A percentile compares a stretch with the other conserved stretches of the same genome.
Evolutionary conservation across 225 moss, liverwort and hornwort genomes (phyloP).

Genomic region (Physcomitrium patens): DNA sequence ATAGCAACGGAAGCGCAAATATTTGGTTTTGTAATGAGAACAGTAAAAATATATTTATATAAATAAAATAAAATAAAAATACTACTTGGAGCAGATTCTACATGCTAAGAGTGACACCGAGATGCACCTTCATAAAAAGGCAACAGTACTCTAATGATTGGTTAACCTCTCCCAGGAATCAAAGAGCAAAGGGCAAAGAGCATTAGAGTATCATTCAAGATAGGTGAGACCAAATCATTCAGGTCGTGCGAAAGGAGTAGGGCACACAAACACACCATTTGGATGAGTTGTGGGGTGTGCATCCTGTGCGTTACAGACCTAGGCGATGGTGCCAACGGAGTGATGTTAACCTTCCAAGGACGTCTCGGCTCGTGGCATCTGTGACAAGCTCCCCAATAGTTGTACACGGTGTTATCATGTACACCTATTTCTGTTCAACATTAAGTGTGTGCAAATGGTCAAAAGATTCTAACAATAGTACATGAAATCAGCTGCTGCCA

Average conservation of each 20-base stretch:
- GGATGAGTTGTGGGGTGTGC: background rate
- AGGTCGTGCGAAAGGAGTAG: background rate
- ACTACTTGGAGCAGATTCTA: too few species aligned
- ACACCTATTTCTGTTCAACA: background rate
- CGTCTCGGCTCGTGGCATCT: slow-evolving; percentile 4
- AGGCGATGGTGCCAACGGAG: slow-evolving; percentile 11
- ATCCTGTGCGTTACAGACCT: background rate
- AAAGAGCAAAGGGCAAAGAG: too few species aligned
- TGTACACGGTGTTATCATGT: background rate
- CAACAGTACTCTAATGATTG: too few species aligned
- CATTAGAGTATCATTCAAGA: too few species aligned
- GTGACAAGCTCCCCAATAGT: background rate
- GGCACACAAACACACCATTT: slow-evolving; percentile 6
- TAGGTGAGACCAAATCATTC: too few species aligned
- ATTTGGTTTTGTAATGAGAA: too few species aligned
- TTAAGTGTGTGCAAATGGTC: background rate
- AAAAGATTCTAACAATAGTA: background rate
- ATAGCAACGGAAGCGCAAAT: too few species aligned
- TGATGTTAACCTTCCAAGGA: background rate
- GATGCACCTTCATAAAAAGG: too few species aligned
- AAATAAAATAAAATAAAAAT: too few species aligned
- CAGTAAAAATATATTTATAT: too few species aligned
- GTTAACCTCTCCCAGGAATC: too few species aligned
- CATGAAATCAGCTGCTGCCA: background rate
- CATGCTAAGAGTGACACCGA: too few species aligned